Percentiles rank a stretch among this genome's conserved stretches.
phyloP scores from a whole-genome alignment of 805 yeast genomes.

The Barnettozyma pratensis region DNA sequence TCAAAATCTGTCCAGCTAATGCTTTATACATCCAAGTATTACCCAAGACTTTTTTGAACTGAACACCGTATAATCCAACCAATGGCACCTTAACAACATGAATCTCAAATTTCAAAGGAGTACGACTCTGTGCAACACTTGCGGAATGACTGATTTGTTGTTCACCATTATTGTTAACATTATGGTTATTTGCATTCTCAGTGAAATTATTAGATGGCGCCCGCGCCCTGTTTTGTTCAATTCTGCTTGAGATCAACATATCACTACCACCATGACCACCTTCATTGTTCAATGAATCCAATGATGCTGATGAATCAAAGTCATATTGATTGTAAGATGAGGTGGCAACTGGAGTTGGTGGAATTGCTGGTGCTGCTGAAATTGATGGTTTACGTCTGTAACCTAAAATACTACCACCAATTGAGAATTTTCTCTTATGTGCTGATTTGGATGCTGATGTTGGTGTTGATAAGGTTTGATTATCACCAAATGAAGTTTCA shows the following conservation, averaged over 20 bases:
- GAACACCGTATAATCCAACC: conserved; percentile 88
- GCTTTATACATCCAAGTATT: conserved; percentile 94
- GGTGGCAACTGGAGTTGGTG: conserved; percentile 52
- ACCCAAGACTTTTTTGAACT: conserved; percentile 88
- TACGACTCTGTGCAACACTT: conserved; percentile 29
- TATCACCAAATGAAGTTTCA: conserved; percentile 15
- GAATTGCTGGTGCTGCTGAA: conserved; percentile 33
- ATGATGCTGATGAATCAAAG: conserved; percentile 40
- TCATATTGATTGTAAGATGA: conserved; percentile 27
- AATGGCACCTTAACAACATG: conserved; percentile 89
- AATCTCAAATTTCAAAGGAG: conserved; percentile 84
- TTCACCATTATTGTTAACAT: conserved; percentile 1
- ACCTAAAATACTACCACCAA: conserved; percentile 52
- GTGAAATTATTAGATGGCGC: conserved; percentile 8
- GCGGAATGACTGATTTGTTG: neutral
- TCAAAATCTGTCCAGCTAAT: conserved; percentile 76
- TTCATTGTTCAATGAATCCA: conserved; percentile 53
- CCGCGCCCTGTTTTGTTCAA: conserved; percentile 40
- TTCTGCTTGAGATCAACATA: conserved; percentile 54
- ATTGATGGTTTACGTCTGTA: conserved; percentile 39
- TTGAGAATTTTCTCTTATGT: conserved; percentile 59
- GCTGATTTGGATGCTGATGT: conserved; percentile 26
- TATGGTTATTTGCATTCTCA: neutral
- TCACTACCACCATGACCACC: conserved; percentile 40
- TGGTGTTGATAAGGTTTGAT: conserved; percentile 18